Percentiles rank a stretch among this genome's conserved stretches.
Conservation (phyloP, 441 rosid species). For the Erysimum cheiri region DNA sequence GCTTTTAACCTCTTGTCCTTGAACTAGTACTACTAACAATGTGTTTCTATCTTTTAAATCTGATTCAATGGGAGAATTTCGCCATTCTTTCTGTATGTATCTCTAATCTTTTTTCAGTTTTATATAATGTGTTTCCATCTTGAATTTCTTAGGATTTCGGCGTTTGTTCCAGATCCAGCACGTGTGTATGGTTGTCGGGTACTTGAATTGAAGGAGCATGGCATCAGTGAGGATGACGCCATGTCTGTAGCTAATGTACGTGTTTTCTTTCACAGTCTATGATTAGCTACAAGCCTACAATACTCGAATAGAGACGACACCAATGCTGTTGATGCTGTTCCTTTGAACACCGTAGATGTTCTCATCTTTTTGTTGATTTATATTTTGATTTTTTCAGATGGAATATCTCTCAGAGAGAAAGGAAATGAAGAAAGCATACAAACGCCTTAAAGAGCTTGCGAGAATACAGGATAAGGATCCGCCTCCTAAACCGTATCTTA, state of each 20-base stretch:
- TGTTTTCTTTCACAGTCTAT: conserved; percentile 11
- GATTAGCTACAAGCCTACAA: background rate
- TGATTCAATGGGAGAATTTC: conserved; percentile 10
- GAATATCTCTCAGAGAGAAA: conserved; percentile 69
- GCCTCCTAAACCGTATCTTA: conserved; percentile 79
- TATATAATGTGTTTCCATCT: conserved; percentile 16
- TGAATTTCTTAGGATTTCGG: conserved; percentile 51
- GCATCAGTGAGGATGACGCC: conserved; percentile 75
- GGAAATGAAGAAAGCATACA: conserved; percentile 67
- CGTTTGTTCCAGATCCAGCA: conserved; percentile 75
- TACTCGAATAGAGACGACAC: too few relatives aligned
- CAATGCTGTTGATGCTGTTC: background rate
- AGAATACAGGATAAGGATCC: conserved; percentile 65
- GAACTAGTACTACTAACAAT: conserved; percentile 17
- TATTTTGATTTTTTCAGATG: conserved; percentile 49
- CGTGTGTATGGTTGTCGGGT: conserved; percentile 67
- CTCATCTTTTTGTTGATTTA: conserved; percentile 10
- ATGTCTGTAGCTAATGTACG: conserved; percentile 80
- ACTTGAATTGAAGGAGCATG: conserved; percentile 74
- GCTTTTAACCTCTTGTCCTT: conserved; percentile 10
- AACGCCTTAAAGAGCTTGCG: conserved; percentile 65
- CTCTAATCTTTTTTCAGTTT: background rate
- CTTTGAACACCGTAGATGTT: background rate
- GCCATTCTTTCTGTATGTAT: background rate
- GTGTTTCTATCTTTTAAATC: background rate